These are phyloP conservation scores for Phytophthora tubulina DNA, from an alignment of 352 stramenopile species.

Conservation along the genomic window DNA sequence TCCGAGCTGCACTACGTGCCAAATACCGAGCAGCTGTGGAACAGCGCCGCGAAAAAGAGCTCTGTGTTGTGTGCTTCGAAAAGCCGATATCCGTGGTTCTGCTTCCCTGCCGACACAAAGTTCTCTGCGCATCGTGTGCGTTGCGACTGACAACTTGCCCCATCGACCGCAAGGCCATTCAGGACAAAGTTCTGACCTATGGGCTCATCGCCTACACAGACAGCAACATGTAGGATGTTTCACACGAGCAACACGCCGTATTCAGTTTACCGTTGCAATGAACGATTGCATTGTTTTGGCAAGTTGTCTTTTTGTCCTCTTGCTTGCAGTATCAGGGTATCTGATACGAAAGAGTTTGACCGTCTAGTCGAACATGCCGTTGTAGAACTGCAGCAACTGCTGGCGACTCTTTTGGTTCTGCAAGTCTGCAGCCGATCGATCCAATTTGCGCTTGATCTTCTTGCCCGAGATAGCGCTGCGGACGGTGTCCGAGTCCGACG, in stretches of 20 bases:
- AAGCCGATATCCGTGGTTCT: slow-evolving; percentile 59
- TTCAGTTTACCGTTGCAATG: neutral
- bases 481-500: slow-evolving; percentile 72
- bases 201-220: slow-evolving; percentile 56
- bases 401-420: slow-evolving; percentile 79
- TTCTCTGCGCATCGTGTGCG: slow-evolving; percentile 66
- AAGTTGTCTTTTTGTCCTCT: neutral
- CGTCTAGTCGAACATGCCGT: slow-evolving; percentile 82
- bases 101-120: slow-evolving; percentile 66
- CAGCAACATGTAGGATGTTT: neutral
- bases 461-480: slow-evolving; percentile 88
- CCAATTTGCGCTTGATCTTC: slow-evolving; percentile 88
- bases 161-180: slow-evolving; percentile 66
- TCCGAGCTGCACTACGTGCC: slow-evolving; percentile 39
- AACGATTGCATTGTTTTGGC: slow-evolving; percentile 18
- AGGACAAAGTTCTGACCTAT: slow-evolving; percentile 76
- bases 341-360: neutral
- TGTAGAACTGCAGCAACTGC: slow-evolving; percentile 89
- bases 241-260: neutral
- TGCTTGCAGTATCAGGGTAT: neutral
- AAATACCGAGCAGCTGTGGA: slow-evolving; percentile 43
- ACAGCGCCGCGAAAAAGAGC: slow-evolving; percentile 31
- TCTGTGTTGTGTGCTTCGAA: slow-evolving; percentile 70
- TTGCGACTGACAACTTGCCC: slow-evolving; percentile 64
- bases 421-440: slow-evolving; percentile 61